Conservation (phyloP, 768 basidiomycete genomes). For the Podaxis sp. region DNA sequence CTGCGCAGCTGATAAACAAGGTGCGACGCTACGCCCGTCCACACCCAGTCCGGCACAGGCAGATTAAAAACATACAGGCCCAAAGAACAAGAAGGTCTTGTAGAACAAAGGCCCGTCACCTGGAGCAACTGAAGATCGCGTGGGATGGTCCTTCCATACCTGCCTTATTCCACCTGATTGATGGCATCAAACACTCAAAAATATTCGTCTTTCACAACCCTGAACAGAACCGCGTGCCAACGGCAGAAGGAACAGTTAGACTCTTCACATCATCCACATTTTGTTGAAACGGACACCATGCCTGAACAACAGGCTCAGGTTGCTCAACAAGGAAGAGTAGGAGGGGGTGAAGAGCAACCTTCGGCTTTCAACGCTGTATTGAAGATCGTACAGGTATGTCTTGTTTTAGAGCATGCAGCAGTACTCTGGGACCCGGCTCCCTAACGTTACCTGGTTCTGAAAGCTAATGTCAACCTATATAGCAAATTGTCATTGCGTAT, state of each 20-base stretch:
- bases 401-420: not conserved
- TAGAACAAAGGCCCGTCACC: not conserved
- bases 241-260: not conserved
- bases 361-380: slow-evolving; percentile 12
- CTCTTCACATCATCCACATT: not conserved
- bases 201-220: not conserved
- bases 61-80: not conserved
- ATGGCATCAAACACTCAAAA: slow-evolving; percentile 12
- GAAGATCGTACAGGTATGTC: slow-evolving; percentile 26
- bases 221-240: not conserved
- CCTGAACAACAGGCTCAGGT: slow-evolving; percentile 13
- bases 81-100: not conserved
- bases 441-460: not conserved
- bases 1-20: too few relatives aligned
- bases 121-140: not conserved
- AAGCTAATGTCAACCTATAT: not conserved
- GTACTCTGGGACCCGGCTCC: not conserved
- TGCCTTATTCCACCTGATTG: not conserved
- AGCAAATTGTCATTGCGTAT: slow-evolving; percentile 74
- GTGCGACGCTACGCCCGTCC: too few relatives aligned
- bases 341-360: slow-evolving; percentile 6
- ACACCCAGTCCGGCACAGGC: too few relatives aligned
- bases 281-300: slow-evolving; percentile 4
- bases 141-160: not conserved
- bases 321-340: slow-evolving; percentile 13